A percentile compares a stretch with the other conserved stretches of the same genome.
phyloP scores from a whole-genome alignment of 1,139 yeast species.

The Fermentozyma sake region DNA sequence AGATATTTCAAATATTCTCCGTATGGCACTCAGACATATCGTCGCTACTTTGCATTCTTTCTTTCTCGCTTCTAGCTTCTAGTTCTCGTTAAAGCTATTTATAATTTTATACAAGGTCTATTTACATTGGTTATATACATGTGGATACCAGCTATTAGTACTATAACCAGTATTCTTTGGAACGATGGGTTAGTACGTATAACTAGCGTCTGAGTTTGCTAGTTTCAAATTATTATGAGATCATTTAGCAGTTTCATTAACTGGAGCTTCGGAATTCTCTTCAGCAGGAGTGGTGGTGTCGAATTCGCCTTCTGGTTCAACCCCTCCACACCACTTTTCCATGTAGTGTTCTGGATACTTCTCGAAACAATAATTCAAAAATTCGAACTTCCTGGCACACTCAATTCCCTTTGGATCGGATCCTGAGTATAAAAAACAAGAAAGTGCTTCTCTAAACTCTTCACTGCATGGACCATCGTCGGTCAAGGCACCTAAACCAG shows the following conservation, averaged over 20 bases:
- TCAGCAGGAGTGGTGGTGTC: slow-evolving; percentile 10
- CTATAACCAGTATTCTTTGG: too few relatives aligned
- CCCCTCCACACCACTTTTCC: slow-evolving; percentile 83
- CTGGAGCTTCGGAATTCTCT: slow-evolving; percentile 1
- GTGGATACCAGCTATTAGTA: too few relatives aligned
- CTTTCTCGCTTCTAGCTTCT: too few relatives aligned
- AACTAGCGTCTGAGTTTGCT: too few relatives aligned
- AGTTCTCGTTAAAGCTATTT: too few relatives aligned
- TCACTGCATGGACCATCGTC: slow-evolving; percentile 98
- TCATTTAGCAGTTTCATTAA: slow-evolving; percentile 1
- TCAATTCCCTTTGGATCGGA: slow-evolving; percentile 97
- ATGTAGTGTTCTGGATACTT: slow-evolving; percentile 90
- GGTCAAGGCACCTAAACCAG: slow-evolving; percentile 99
- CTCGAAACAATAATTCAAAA: slow-evolving; percentile 95
- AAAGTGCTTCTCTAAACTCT: slow-evolving; percentile 92
- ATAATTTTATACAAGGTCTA: too few relatives aligned
- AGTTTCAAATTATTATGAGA: too few relatives aligned
- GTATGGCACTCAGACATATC: too few relatives aligned
- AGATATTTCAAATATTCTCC: too few relatives aligned
- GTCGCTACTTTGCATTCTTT: too few relatives aligned
- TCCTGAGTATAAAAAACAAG: slow-evolving; percentile 93
- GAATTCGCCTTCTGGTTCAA: slow-evolving; percentile 21
- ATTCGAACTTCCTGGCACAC: slow-evolving; percentile 86
- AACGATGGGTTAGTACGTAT: too few relatives aligned
- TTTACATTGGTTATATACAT: too few relatives aligned